A percentile compares a stretch with the other conserved stretches of the same genome.
Conservation (phyloP, 2,329 filamentous ascomycete species). For the Pseudocercospora musae region DNA sequence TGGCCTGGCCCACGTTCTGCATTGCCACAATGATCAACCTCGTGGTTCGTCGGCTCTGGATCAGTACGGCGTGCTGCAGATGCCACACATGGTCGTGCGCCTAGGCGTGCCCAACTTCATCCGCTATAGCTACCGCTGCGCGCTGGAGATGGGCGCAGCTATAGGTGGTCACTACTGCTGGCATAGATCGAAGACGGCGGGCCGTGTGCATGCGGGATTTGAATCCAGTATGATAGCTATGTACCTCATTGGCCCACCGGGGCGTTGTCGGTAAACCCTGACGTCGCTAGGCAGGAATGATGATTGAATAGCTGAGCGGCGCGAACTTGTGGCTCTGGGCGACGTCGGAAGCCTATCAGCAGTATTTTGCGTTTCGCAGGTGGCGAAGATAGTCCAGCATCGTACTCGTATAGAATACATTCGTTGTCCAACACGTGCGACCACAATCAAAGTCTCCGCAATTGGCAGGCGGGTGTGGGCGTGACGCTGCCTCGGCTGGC, state of each 20-base stretch:
- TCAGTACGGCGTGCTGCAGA: background rate
- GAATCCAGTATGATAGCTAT: background rate
- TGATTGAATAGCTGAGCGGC: background rate
- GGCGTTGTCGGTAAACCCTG: too few species aligned
- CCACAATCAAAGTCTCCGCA: background rate
- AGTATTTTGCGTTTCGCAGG: background rate
- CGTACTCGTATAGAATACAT: background rate
- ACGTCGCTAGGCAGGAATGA: background rate
- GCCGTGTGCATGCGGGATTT: background rate
- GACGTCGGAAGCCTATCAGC: too few species aligned
- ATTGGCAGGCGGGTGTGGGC: background rate
- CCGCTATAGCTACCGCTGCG: background rate
- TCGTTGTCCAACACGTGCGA: background rate
- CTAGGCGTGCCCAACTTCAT: background rate
- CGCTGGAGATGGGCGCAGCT: background rate
- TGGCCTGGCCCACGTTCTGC: background rate
- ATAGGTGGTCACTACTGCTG: background rate
- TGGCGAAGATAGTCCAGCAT: background rate
- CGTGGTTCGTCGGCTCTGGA: background rate
- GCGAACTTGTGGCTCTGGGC: background rate
- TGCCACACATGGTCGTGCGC: background rate
- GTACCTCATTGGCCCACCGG: background rate
- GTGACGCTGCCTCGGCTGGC: background rate
- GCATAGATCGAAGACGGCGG: background rate
- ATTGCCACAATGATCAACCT: background rate